Percentiles rank a stretch among this genome's conserved stretches.
Evolutionary conservation across 73 alveolate species (phyloP).

Genomic region (Symbiodinium natans): DNA sequence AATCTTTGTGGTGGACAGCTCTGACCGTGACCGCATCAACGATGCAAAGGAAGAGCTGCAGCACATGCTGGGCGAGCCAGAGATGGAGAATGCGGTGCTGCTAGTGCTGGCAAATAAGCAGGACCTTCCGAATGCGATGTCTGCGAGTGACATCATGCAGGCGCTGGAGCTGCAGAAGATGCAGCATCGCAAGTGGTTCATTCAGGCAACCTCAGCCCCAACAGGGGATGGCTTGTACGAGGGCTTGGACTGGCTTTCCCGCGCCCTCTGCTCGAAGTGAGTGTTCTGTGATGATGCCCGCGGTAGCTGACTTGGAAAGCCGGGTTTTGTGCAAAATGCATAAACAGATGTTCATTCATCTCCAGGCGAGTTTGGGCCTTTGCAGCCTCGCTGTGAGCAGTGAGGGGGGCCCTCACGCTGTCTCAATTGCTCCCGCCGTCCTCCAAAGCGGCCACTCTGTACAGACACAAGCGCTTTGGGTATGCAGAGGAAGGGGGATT

Average conservation of each 20-base stretch:
- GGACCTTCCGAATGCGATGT: slow-evolving; percentile 97
- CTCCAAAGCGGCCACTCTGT: neutral
- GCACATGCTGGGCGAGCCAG: slow-evolving; percentile 97
- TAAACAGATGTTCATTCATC: no score
- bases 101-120: slow-evolving; percentile 99
- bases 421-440: neutral
- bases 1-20: slow-evolving; percentile 98
- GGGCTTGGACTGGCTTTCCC: slow-evolving; percentile 98
- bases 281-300: no score
- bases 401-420: slow-evolving; percentile 10
- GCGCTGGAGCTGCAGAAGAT: slow-evolving; percentile 96
- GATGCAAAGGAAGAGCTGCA: slow-evolving; percentile 98
- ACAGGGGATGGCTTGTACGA: slow-evolving; percentile 98
- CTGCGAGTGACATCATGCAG: slow-evolving; percentile 97
- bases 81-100: slow-evolving; percentile 97
- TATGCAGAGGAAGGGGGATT: neutral
- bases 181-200: slow-evolving; percentile 98
- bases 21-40: slow-evolving; percentile 97
- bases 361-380: no score
- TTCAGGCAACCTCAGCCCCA: slow-evolving; percentile 98
- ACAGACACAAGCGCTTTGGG: neutral
- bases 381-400: slow-evolving; percentile 58
- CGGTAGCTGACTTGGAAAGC: neutral
- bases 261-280: slow-evolving; percentile 50
- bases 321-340: neutral